Evolutionary conservation across 2,329 filamentous ascomycete genomes (phyloP), one percentile per base, ranked within the genome.

Genomic region (Didymella pomorum): DNA sequence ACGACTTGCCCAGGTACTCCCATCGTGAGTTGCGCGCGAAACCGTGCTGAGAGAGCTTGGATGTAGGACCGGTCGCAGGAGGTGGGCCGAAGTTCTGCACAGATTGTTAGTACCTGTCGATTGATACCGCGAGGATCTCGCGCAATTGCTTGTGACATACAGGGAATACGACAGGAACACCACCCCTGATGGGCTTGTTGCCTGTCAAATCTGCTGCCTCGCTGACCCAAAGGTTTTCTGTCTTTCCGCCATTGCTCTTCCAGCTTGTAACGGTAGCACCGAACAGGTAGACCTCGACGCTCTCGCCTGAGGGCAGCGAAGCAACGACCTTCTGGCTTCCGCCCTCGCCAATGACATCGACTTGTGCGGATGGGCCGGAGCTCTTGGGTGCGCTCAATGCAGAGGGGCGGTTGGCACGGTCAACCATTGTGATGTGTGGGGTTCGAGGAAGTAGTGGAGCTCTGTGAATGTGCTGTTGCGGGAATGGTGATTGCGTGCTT

Each of bases 261-360:
- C 95, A 99, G 78, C 90, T 95, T 58, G 91, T 88, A 46, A 99
- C 90, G 0, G 93, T 98, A 11, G 95, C 95, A 58, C 95, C 95
- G 72, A 91, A 91, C n/a, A 98, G 87, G 60, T 97, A 83, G 35
- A 99, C 84, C 65, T 92, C 88, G 66, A 97, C 86, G 54, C 87
- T 91, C 80, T 98, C 93, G 66, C 94, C 93, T 0, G 92, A 90
- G 37, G 93, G 91, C 42, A 98, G 86, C 28, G 84, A 85, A 31
- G 94, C 94, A n/a, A 86, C 85, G 50, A 98, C 89, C 60, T 86
- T 87, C 59, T 85, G 85, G 77, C 88, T 88, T 73, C 87, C 86
- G 69, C 91, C 85, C 26, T 87, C 86, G 71, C 93, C 87, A 75
- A 86, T 86, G 71, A 97, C 90, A 64, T 89, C 87, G 31, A 94